Conservation (phyloP, 2,329 filamentous ascomycete genomes). For the Alternaria longipes region DNA sequence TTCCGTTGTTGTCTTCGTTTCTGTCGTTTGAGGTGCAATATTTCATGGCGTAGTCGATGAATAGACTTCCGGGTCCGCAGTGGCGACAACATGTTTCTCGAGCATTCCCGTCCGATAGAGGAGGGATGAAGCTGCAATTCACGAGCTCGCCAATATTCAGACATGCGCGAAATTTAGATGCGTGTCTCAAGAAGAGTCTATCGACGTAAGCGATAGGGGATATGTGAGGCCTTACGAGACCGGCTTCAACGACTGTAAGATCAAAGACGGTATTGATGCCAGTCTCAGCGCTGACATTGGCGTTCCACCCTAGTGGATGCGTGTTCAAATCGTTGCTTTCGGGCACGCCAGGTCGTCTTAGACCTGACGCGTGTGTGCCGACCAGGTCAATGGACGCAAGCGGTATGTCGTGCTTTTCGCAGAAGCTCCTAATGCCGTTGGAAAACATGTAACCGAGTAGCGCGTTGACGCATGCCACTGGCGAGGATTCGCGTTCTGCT, state of each 20-base stretch:
- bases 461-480: constrained; percentile 66
- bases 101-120: constrained; percentile 53
- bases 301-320: constrained; percentile 64
- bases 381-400: constrained; percentile 62
- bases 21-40: constrained; percentile 61
- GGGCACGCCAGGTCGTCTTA: constrained; percentile 5
- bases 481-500: constrained; percentile 62
- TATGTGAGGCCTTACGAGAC: constrained; percentile 64
- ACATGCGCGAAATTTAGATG: constrained; percentile 65
- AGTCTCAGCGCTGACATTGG: constrained; percentile 63
- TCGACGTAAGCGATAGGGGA: constrained; percentile 68
- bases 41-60: constrained; percentile 66
- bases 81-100: constrained; percentile 61
- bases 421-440: constrained; percentile 61
- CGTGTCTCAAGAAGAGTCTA: constrained; percentile 64
- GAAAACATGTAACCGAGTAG: constrained; percentile 67
- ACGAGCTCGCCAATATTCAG: constrained; percentile 70
- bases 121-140: constrained; percentile 68
- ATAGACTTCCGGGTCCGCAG: constrained; percentile 65
- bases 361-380: constrained; percentile 66
- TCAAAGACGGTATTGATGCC: constrained; percentile 68
- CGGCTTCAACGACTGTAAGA: constrained; percentile 66
- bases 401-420: constrained; percentile 54
- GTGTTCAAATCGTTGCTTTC: constrained; percentile 45
- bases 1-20: constrained; percentile 63